A percentile compares a stretch with the other conserved stretches of the same genome.
Evolutionary conservation across 495 filamentous ascomycete genomes (phyloP).

Genomic region (Neurospora sublineolata): DNA sequence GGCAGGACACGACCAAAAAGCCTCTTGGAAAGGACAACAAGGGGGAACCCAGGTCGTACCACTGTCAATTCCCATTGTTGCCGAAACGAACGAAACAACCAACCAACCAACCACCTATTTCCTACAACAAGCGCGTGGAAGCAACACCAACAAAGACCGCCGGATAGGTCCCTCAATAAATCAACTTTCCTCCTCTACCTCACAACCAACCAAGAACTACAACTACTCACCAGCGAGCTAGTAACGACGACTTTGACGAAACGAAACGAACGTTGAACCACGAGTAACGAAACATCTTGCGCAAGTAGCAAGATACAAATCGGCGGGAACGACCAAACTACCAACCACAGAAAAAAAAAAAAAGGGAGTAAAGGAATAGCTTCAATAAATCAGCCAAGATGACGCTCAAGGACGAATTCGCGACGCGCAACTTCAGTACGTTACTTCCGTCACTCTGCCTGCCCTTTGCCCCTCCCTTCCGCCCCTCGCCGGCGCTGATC

Average conservation of each 20-base stretch:
- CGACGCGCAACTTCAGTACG: slow-evolving; percentile 90
- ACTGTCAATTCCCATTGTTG: not conserved
- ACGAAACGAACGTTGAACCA: not conserved
- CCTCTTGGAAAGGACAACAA: not conserved
- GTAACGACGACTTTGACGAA: not conserved
- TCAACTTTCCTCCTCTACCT: not conserved
- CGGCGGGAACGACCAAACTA: not conserved
- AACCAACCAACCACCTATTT: not conserved
- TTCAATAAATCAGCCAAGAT: slow-evolving; percentile 24
- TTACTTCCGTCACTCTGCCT: no score
- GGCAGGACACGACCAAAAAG: not conserved
- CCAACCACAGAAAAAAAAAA: not conserved
- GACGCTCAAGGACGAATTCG: slow-evolving; percentile 64
- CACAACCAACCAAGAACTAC: not conserved
- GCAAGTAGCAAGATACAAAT: not conserved
- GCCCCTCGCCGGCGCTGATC: not conserved
- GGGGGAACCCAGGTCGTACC: not conserved
- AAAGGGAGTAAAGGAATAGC: not conserved
- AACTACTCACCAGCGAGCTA: not conserved
- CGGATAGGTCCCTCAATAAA: not conserved
- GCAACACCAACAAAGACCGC: not conserved
- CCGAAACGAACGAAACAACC: not conserved
- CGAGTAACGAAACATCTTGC: not conserved
- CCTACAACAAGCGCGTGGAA: not conserved
- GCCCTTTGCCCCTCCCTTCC: not conserved